Conservation (phyloP, 345 rosid species). For the Dipteronia sinensis region DNA sequence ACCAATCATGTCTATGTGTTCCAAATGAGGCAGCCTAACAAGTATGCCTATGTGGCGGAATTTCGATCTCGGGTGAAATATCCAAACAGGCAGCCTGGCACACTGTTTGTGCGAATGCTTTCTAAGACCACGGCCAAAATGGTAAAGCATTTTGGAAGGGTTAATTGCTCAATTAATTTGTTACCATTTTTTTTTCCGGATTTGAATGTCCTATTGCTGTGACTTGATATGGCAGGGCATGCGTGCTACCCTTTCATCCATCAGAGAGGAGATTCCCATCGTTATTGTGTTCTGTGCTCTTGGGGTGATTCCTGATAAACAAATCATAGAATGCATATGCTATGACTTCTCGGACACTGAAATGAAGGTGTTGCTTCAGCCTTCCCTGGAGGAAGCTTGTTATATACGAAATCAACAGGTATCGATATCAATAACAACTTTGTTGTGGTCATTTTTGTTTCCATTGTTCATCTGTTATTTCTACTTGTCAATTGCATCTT, state of each 20-base stretch:
- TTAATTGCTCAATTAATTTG: neutral
- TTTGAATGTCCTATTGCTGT: neutral
- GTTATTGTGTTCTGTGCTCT: slow-evolving; percentile 95
- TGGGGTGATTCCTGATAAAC: slow-evolving; percentile 97
- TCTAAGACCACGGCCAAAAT: slow-evolving; percentile 94
- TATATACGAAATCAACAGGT: slow-evolving; percentile 99
- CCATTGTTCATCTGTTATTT: neutral
- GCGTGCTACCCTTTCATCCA: slow-evolving; percentile 93
- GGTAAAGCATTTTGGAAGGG: slow-evolving; percentile 44
- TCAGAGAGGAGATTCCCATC: slow-evolving; percentile 94
- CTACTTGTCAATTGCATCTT: no score
- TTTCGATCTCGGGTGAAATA: slow-evolving; percentile 97
- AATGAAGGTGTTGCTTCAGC: slow-evolving; percentile 98
- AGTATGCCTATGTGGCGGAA: slow-evolving; percentile 85
- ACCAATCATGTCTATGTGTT: slow-evolving; percentile 97
- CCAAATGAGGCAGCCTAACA: slow-evolving; percentile 97
- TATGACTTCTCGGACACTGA: slow-evolving; percentile 87
- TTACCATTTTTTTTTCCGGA: neutral
- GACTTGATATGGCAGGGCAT: slow-evolving; percentile 61
- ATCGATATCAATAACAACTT: neutral
- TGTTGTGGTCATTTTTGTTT: neutral
- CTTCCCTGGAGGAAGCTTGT: slow-evolving; percentile 96
- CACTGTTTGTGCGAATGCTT: slow-evolving; percentile 99
- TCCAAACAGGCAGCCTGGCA: slow-evolving; percentile 96
- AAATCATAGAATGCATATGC: slow-evolving; percentile 90